Base-by-base conservation (phyloP, 164 flowering plant genomes). In the Vitis riparia region DNA sequence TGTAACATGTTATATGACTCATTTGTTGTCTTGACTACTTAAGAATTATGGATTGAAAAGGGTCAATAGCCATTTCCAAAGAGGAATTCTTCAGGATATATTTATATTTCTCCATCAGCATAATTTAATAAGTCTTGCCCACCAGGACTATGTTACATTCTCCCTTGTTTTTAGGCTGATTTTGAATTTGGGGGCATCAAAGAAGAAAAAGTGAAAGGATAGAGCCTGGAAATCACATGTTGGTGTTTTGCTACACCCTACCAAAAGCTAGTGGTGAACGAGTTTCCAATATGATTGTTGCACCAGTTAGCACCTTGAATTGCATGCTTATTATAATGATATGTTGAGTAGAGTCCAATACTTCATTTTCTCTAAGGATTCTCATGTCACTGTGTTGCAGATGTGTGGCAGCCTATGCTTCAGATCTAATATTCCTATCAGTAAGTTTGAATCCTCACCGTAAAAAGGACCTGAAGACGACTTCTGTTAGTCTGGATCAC, bases 401-500 rank as follows among this genome's bases (percentile, higher is more conserved):
- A 78, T 95, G 99, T 74, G 98, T 86, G 17, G 92, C 78, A 14
- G 99, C 97, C 37, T 95, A 81, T 81, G 84, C 92, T 62, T 95
- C 99, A 52, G 99, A 95, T 84, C 87, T 95, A 44, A 71, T 86
- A 67, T 84, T 95, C 71, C 79, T 89, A 66, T 23, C 67, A n/a
- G 79, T 87, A 59, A 90, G 93, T 75, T 67, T 89, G 78, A 89
- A 91, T 76, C 98, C 97, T 63, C 97, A 93, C 73, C 92, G 93
- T 9, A 69, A 66, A 58, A 81, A 63, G 71, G 94, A 88, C 69
- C 76, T 91, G 71, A 85, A 81, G 88, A 63, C 84, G 29, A 29
- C 78, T 57, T 82, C 91, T 51, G 85, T 89, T 59, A 95, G 94
- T 77, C 81, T 95, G 63, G 96, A 91, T 82, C 99, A 95, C 76